Base-by-base conservation (phyloP, 2,329 filamentous ascomycete species). In the Alternaria incomplexa region DNA sequence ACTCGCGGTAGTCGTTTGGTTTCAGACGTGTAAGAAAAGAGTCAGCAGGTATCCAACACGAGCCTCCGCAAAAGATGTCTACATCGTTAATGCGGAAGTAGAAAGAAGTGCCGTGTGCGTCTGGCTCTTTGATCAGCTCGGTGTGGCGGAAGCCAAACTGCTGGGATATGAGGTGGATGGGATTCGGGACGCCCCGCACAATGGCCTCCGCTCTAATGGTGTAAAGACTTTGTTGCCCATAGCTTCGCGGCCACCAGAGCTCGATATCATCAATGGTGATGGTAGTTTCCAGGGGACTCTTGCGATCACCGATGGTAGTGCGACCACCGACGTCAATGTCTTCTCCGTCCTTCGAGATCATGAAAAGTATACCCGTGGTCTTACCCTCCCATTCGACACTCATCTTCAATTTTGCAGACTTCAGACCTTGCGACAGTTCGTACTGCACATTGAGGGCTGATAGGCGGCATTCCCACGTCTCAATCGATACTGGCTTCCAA, bases 11-110 rank as follows among this genome's bases (percentile, higher is more conserved):
- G 56, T 84, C 86, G 51, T 90, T 83, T 30, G 83, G 83, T 7
- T 84, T 85, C 56, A 94, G 88, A 5, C 91, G 86, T 0, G 91
- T 90, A 32, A 92, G 86, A 72, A 95, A 93, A 70, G 87, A 93
- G 73, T 95, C 92, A 1, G 91, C 91, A 0, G 92, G 92, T 66
- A 95, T 95, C 92, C 92, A 95, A 78, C 93, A 88, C 66, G 90
- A 92, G n/a, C 92, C 92, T 17, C 91, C 91, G 63, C 90, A 93
- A 79, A 93, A 95, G 2, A 95, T 82, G 15, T 91, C 89, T 13
- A 92, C 84, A 54, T 89, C 88, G 79, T 95, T 95, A 77, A 96
- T 82, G 66, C 88, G 84, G 78, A 96, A 94, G 81, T 90, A 93
- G 82, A 94, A 95, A 4, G 87, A 90, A 23, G 89, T 92, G 25